phyloP scores from a whole-genome alignment of 2,329 filamentous ascomycete species.

The Penicillium oxalicum region DNA sequence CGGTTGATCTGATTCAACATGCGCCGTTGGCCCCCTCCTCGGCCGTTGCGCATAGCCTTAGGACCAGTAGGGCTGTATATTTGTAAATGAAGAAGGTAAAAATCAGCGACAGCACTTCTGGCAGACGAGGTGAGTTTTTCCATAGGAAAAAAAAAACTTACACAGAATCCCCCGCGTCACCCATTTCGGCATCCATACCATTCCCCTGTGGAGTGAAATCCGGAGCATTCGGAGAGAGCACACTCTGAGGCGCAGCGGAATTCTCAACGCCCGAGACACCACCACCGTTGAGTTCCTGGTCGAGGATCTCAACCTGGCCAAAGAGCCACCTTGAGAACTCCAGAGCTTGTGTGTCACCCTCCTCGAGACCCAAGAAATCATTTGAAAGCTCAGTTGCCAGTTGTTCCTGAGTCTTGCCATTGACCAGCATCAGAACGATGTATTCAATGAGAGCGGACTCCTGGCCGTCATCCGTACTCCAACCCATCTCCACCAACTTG shows the following conservation, averaged over 20 bases:
- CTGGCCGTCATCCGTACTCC: slow-evolving; percentile 74
- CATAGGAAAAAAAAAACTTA: slow-evolving; percentile 23
- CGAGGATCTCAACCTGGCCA: slow-evolving; percentile 67
- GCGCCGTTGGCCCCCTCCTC: slow-evolving; percentile 62
- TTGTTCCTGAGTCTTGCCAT: slow-evolving; percentile 86
- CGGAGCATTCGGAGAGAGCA: slow-evolving; percentile 20
- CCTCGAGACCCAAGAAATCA: slow-evolving; percentile 74
- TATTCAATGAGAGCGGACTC: slow-evolving; percentile 88
- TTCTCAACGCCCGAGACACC: slow-evolving; percentile 30
- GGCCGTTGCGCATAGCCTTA: slow-evolving; percentile 82
- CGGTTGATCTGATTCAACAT: slow-evolving; percentile 81
- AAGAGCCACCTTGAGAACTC: slow-evolving; percentile 95
- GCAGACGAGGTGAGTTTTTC: too few species aligned
- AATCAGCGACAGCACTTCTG: too few species aligned
- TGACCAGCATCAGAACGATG: slow-evolving; percentile 93
- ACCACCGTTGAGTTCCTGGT: slow-evolving; percentile 54
- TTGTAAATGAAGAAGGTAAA: too few species aligned
- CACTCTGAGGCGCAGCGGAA: slow-evolving; percentile 32
- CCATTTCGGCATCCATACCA: slow-evolving; percentile 68
- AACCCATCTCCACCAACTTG: slow-evolving; percentile 88
- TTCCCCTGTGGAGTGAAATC: slow-evolving; percentile 21
- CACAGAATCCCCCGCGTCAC: slow-evolving; percentile 46
- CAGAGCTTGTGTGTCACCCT: slow-evolving; percentile 74
- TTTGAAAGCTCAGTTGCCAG: slow-evolving; percentile 82
- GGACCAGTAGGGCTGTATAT: slow-evolving; percentile 76